Base-by-base conservation (phyloP, 176 grass and related monocot species). In the Eragrostis curvula region DNA sequence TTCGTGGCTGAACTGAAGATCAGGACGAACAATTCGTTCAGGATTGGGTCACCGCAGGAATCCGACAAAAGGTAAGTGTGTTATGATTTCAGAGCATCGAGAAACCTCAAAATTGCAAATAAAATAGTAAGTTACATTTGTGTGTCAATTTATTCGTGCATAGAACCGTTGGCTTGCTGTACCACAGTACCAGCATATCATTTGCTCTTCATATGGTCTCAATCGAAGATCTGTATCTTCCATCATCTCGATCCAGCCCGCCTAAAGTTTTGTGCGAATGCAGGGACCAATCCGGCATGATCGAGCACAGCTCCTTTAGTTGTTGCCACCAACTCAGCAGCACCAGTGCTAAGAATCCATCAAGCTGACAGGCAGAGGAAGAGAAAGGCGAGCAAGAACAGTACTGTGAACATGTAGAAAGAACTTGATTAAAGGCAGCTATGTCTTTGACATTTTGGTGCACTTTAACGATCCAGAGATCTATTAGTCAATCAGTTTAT, bases 381-480 rank as follows among this genome's bases (percentile, higher is more conserved):
- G 27, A 3, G 58, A 30, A 23, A 41, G 8, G 36, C 40, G 12
- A 20, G 36, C 39, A 29, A 65, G 32, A 30, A 55, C 67, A 23
- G 2, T 29, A 61, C 63, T 40, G 8, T 68, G 44, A 74, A 23
- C 17, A 58, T 73, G 81, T 14, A 78, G 73, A 84, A 58, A 17
- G 20, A 5, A 57, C 1, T 12, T 42, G 47, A 79, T 25, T 21
- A n/a, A 73, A 83, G 72, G 74, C 49, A 69, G 62, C 50, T 17
- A 27, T 48, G 40, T 58, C 74, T 47, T 78, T 79, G 58, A 79
- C 81, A 84, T 73, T 72, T 87, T 21, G 40, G 67, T 55, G 74
- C 81, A 12, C 75, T 80, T 69, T 80, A 84, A 80, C 74, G 69
- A 71, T 75, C 40, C 28, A 28, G 15, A 67, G 15, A 81, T 66